Percentiles rank a stretch among this genome's conserved stretches.
Conservation (phyloP, 1,139 yeast genomes). For the Diutina ranongensis region DNA sequence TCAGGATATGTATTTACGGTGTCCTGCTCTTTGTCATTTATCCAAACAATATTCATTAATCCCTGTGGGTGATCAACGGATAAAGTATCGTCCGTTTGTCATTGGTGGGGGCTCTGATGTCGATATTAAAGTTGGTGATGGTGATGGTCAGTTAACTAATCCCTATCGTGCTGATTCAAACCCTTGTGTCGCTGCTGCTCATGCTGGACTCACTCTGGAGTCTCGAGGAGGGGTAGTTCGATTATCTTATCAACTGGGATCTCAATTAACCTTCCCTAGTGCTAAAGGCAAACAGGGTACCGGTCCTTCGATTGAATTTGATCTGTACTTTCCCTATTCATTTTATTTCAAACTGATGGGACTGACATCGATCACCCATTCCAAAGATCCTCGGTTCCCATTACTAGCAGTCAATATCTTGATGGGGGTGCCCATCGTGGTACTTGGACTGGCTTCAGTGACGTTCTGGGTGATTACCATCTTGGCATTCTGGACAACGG, state of each 20-base stretch:
- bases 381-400: slow-evolving; percentile 55
- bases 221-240: slow-evolving; percentile 73
- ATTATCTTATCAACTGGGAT: slow-evolving; percentile 44
- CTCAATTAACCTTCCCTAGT: slow-evolving; percentile 36
- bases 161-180: slow-evolving; percentile 85
- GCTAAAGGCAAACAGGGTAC: slow-evolving; percentile 36
- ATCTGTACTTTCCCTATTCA: slow-evolving; percentile 66
- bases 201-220: slow-evolving; percentile 70
- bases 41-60: slow-evolving; percentile 71
- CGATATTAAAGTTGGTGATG: slow-evolving; percentile 9
- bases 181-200: slow-evolving; percentile 85
- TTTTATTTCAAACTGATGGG: slow-evolving; percentile 38
- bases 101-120: slow-evolving; percentile 56
- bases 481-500: slow-evolving; percentile 82
- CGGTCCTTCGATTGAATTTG: slow-evolving; percentile 49
- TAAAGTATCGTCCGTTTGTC: slow-evolving; percentile 62
- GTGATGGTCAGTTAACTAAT: slow-evolving; percentile 20
- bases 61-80: slow-evolving; percentile 57
- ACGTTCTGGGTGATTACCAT: slow-evolving; percentile 52
- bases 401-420: slow-evolving; percentile 48
- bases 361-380: slow-evolving; percentile 24
- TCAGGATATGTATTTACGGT: slow-evolving; percentile 49
- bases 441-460: slow-evolving; percentile 40
- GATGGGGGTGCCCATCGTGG: slow-evolving; percentile 49
- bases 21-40: slow-evolving; percentile 83